Percentiles rank a stretch among this genome's conserved stretches.
These are phyloP conservation scores for Dioszegia hungarica DNA, from an alignment of 768 basidiomycete species.

Conservation along the genomic window DNA sequence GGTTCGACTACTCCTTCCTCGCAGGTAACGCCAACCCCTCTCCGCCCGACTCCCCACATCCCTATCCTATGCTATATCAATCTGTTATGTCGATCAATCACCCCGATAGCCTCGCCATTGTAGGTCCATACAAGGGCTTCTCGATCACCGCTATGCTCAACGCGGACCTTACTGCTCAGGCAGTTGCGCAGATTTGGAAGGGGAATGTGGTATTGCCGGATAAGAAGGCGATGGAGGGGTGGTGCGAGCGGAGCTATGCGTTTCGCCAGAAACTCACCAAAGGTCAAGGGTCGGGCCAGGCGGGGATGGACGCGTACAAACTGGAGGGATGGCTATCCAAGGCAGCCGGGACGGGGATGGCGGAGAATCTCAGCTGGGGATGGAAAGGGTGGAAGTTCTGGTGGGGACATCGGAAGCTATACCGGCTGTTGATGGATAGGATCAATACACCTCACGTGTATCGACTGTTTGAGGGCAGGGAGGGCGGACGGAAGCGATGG, in stretches of 20 bases:
- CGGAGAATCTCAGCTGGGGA: slow-evolving; percentile 17
- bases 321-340: slow-evolving; percentile 8
- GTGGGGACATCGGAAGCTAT: slow-evolving; percentile 10
- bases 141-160: slow-evolving; percentile 3
- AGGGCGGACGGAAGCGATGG: slow-evolving; percentile 8
- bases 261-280: neutral
- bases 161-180: slow-evolving; percentile 10
- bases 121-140: slow-evolving; percentile 9
- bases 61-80: slow-evolving; percentile 13
- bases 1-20: slow-evolving; percentile 11
- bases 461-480: slow-evolving; percentile 11
- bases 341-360: slow-evolving; percentile 9
- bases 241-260: slow-evolving; percentile 15
- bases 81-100: slow-evolving; percentile 1
- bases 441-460: slow-evolving; percentile 9
- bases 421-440: slow-evolving; percentile 5
- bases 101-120: slow-evolving; percentile 12
- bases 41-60: neutral
- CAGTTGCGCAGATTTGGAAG: slow-evolving; percentile 9
- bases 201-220: neutral
- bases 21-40: slow-evolving; percentile 3
- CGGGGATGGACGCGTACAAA: neutral
- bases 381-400: slow-evolving; percentile 13
- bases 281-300: neutral
- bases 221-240: neutral